Percentiles rank a stretch among this genome's conserved stretches.
Conservation (phyloP, 2,329 filamentous ascomycete species). For the Botrytis hyacinthi region DNA sequence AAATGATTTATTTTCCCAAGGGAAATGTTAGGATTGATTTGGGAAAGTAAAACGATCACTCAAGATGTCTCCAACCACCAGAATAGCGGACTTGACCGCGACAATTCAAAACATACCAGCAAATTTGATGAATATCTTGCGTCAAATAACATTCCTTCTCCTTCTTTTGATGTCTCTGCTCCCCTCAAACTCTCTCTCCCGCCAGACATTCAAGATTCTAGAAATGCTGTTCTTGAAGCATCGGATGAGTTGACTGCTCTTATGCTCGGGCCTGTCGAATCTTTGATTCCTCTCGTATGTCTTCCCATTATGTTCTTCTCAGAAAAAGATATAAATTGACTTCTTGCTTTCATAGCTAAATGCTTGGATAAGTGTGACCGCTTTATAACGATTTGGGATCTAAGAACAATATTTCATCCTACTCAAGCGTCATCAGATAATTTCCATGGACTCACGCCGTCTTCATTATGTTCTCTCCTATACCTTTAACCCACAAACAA, state of each 20-base stretch:
- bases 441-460: not conserved
- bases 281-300: not conserved
- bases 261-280: not conserved
- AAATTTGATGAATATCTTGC: slow-evolving; percentile 3
- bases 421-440: not conserved
- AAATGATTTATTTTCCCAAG: not conserved
- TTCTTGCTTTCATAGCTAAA: not conserved
- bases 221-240: not conserved
- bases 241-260: slow-evolving; percentile 8
- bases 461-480: not conserved
- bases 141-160: not conserved
- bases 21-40: too few species aligned
- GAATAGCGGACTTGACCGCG: not conserved
- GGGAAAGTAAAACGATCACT: not conserved
- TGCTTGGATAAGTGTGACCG: not conserved
- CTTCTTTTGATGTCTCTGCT: slow-evolving; percentile 1
- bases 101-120: not conserved
- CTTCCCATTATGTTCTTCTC: not conserved
- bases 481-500: not conserved
- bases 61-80: not conserved
- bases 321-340: not conserved
- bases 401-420: not conserved
- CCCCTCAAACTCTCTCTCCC: slow-evolving; percentile 4
- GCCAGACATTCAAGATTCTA: not conserved
- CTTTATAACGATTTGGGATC: not conserved